Percentiles rank a stretch among this genome's conserved stretches.
These are phyloP conservation scores for Auxenochlorella protothecoides DNA, from an alignment of 139 green algal genomes.

Conservation along the genomic window DNA sequence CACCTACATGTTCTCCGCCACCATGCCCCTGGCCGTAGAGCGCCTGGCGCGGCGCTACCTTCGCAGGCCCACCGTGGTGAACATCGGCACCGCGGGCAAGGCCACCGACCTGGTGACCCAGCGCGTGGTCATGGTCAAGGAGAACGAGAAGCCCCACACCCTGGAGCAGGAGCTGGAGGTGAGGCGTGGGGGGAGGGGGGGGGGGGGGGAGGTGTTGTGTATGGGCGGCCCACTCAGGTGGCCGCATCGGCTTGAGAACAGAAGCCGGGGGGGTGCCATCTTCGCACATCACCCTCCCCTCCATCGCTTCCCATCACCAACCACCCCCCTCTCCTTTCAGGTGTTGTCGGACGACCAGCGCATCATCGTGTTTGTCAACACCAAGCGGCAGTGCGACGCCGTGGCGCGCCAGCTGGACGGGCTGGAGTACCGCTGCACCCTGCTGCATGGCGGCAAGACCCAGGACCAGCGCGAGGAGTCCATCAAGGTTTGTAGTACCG, in stretches of 20 bases:
- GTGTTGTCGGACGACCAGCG: conserved; percentile 49
- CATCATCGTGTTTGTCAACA: conserved; percentile 97
- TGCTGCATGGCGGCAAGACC: conserved; percentile 88
- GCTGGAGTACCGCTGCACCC: conserved; percentile 54
- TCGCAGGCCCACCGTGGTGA: conserved; percentile 74
- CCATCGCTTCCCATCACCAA: not conserved
- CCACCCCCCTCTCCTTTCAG: not conserved
- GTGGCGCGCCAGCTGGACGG: conserved; percentile 61
- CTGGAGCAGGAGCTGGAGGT: conserved; percentile 44
- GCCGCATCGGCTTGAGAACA: too few species aligned
- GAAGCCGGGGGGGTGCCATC: too few species aligned
- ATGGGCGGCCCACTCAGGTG: not conserved
- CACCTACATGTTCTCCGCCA: conserved; percentile 99
- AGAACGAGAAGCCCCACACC: conserved; percentile 66
- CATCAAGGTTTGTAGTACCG: conserved; percentile 21
- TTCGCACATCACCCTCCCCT: not conserved
- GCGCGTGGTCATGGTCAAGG: conserved; percentile 60
- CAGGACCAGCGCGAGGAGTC: conserved; percentile 84
- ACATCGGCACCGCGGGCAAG: conserved; percentile 77
- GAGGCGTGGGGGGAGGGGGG: not conserved
- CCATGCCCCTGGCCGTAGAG: conserved; percentile 91
- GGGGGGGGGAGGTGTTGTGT: not conserved
- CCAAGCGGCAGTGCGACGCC: conserved; percentile 74
- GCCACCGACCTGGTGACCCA: conserved; percentile 86
- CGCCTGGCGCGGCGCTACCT: conserved; percentile 80